These are phyloP conservation scores for Cicer chorassanicum DNA, from an alignment of 306 rosid genomes.

Conservation along the genomic window DNA sequence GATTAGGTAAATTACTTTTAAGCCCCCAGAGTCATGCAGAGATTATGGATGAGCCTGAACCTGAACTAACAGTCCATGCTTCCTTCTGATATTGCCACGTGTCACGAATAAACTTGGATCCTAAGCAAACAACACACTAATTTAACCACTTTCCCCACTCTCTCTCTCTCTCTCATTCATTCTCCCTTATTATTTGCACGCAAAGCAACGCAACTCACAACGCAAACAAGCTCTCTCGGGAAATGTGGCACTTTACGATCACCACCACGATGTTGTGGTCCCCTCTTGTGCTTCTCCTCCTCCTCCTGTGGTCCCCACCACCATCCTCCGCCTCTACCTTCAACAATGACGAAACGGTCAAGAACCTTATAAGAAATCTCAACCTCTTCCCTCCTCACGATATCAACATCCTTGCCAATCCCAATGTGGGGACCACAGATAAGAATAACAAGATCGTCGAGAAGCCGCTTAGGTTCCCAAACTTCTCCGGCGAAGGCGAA, in stretches of 20 bases:
- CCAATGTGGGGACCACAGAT: neutral
- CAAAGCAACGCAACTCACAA: neutral
- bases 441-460: conserved; percentile 61
- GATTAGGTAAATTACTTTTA: too few relatives aligned
- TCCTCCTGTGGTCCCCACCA: conserved; percentile 36
- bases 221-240: neutral
- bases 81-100: neutral
- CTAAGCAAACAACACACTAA: conserved; percentile 30
- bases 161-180: neutral
- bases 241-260: conserved; percentile 48
- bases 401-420: conserved; percentile 58
- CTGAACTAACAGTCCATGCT: conserved; percentile 23
- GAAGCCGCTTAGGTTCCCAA: conserved; percentile 70
- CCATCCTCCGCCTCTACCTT: conserved; percentile 37
- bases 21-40: too few relatives aligned
- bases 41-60: too few relatives aligned
- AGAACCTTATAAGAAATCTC: conserved; percentile 65
- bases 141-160: neutral
- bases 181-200: neutral
- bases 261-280: conserved; percentile 21
- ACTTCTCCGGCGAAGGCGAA: conserved; percentile 27
- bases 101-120: neutral
- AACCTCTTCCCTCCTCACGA: conserved; percentile 72
- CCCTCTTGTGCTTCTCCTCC: conserved; percentile 17
- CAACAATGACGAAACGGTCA: neutral